Percentiles rank a stretch among this genome's conserved stretches.
These are phyloP conservation scores for Schwanniomyces occidentalis DNA, from an alignment of 805 yeast genomes.

Conservation along the genomic window DNA sequence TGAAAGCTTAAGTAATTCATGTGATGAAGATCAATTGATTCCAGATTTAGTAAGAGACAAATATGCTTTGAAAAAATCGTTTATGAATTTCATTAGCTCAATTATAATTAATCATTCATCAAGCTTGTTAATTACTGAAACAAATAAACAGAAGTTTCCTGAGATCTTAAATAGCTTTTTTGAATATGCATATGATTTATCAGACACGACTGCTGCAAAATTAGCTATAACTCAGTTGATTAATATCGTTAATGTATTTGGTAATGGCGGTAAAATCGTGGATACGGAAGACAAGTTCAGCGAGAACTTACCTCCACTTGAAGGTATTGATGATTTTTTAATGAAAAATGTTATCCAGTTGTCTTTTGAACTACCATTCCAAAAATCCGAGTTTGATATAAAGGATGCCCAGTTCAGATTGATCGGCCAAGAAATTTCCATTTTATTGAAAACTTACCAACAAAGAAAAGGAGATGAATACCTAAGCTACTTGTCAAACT, in stretches of 20 bases:
- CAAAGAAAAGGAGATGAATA: constrained; percentile 42
- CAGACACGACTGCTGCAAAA: constrained; percentile 67
- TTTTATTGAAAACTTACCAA: constrained; percentile 64
- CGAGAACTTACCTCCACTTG: constrained; percentile 50
- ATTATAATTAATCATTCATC: constrained; percentile 77
- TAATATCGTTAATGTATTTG: constrained; percentile 58
- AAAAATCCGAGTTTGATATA: constrained; percentile 60
- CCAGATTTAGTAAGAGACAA: constrained; percentile 64
- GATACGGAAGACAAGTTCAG: constrained; percentile 61
- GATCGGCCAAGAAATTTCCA: constrained; percentile 72
- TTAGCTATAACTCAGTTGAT: constrained; percentile 68
- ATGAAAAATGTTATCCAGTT: constrained; percentile 67
- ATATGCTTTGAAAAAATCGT: constrained; percentile 64
- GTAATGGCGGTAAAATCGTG: constrained; percentile 58
- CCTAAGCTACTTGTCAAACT: constrained; percentile 48
- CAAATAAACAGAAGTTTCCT: constrained; percentile 63
- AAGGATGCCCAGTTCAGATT: constrained; percentile 80
- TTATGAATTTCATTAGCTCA: constrained; percentile 66
- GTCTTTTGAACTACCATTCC: constrained; percentile 79
- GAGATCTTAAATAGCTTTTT: constrained; percentile 62
- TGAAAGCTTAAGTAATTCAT: constrained; percentile 41
- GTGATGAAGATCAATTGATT: constrained; percentile 31
- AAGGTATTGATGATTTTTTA: constrained; percentile 70
- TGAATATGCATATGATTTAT: constrained; percentile 60
- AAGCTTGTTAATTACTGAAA: constrained; percentile 69